Evolutionary conservation across 1,284 basidiomycete species (phyloP), one percentile per base, ranked within the genome.

Genomic region (Trichosporon sp.): DNA sequence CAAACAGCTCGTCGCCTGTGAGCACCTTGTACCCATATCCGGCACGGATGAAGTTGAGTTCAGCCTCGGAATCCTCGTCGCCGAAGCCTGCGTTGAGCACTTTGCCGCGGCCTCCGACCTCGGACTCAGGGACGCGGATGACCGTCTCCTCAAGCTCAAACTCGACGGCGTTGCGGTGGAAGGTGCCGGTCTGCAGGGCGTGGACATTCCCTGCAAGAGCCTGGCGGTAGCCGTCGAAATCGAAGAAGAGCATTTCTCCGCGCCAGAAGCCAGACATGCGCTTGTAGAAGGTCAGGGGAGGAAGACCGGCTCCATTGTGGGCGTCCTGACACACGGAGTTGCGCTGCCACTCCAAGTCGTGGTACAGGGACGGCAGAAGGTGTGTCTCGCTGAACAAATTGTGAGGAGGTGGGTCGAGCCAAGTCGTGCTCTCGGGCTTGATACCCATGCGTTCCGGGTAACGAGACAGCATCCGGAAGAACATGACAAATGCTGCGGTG

Each of bases 221-320:
- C 58, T 83, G 77, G 31, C 82, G 77, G 61, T 84, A 85, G 33
- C 78, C 77, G 54, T 83, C 82, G 65, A 83, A 84, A 69, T 84
- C 82, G 70, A 83, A 84, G 68, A 84, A 84, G 56, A 81, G 73
- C 67, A 83, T 82, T n/a, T 81, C 74, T 1, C 83, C 83, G 56
- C 83, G 78, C 82, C 83, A 85, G 44, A 75, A 78, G 0, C 84
- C 84, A 32, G 78, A 67, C n/a, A 84, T 65, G 27, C 75, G 69
- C 34, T 82, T 81, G 2, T 73, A 70, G 65, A 78, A 81, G 44
- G 78, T 74, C 10, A 81, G 64, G 0, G 80, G 73, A 0, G 80
- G 78, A 8, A 84, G 70, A 7, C 83, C 83, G 3, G 71, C 75
- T 0, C 80, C 80, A 16, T 70, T 71, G 62, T 78, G 74, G 0